Percentiles rank a stretch among this genome's conserved stretches.
Conservation (phyloP, 768 basidiomycete species). For the Candolleomyces eurysporus region DNA sequence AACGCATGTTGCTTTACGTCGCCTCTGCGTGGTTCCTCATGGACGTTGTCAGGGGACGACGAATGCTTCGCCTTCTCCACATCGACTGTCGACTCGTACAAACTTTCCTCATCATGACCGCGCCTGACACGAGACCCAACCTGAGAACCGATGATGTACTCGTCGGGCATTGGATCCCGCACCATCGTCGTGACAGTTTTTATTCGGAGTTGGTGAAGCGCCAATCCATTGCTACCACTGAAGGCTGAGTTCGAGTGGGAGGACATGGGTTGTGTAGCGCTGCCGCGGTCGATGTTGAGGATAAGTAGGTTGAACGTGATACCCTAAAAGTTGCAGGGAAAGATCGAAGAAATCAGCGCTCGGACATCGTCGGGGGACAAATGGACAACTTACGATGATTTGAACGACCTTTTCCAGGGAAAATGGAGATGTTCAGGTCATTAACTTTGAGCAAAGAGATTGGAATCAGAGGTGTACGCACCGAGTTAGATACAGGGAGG, state of each 20-base stretch:
- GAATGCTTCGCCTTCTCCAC: neutral
- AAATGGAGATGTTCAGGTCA: neutral
- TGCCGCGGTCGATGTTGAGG: constrained; percentile 17
- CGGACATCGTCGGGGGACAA: neutral
- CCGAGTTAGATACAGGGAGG: constrained; percentile 37
- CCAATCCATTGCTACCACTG: neutral
- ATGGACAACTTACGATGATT: constrained; percentile 31
- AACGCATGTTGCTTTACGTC: too few relatives aligned
- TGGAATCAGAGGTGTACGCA: constrained; percentile 15
- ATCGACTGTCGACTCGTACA: neutral
- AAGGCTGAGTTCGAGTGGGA: neutral
- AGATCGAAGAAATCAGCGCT: neutral
- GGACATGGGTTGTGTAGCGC: constrained; percentile 8
- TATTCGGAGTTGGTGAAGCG: neutral
- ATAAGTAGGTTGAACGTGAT: constrained; percentile 28
- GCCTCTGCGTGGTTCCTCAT: too few relatives aligned
- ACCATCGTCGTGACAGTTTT: constrained; percentile 2
- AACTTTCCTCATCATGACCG: neutral
- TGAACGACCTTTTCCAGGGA: constrained; percentile 32
- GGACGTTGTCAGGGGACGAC: too few relatives aligned
- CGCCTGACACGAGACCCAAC: neutral
- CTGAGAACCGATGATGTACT: neutral
- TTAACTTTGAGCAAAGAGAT: neutral
- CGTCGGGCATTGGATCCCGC: neutral
- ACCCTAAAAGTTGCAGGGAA: constrained; percentile 12